Evolutionary conservation across 768 basidiomycete species (phyloP).

Genomic region (Agaricus bisporus): DNA sequence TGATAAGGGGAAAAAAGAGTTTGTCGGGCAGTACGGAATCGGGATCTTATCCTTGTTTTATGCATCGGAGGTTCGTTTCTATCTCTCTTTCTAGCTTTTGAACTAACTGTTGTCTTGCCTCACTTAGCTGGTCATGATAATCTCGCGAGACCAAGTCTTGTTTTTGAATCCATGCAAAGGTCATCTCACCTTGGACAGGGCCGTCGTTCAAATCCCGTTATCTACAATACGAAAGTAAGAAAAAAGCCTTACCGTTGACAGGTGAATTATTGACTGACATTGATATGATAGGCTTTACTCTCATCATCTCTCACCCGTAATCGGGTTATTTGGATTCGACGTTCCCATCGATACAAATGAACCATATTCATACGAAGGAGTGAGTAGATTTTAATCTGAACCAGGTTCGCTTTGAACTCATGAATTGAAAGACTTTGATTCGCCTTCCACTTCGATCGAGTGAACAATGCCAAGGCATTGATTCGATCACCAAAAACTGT

Average conservation of each 20-base stretch:
- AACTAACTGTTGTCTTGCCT: neutral
- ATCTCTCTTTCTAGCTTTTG: neutral
- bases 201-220: conserved; percentile 27
- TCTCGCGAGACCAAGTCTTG: conserved; percentile 24
- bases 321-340: conserved; percentile 30
- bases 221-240: conserved; percentile 15
- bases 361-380: conserved; percentile 3
- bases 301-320: conserved; percentile 33
- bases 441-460: conserved; percentile 35
- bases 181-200: conserved; percentile 30
- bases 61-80: conserved; percentile 36
- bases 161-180: conserved; percentile 42
- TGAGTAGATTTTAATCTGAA: neutral
- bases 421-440: conserved; percentile 34
- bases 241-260: neutral
- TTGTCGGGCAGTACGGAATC: conserved; percentile 45
- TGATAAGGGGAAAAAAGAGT: conserved; percentile 31
- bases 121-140: conserved; percentile 24
- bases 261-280: neutral
- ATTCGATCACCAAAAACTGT: conserved; percentile 16
- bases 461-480: conserved; percentile 15
- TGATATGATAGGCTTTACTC: conserved; percentile 29
- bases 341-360: neutral
- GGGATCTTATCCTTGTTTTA: conserved; percentile 49
- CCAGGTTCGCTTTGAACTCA: neutral